Conservation (phyloP, 2,329 filamentous ascomycete genomes). For the Curvularia lunata region DNA sequence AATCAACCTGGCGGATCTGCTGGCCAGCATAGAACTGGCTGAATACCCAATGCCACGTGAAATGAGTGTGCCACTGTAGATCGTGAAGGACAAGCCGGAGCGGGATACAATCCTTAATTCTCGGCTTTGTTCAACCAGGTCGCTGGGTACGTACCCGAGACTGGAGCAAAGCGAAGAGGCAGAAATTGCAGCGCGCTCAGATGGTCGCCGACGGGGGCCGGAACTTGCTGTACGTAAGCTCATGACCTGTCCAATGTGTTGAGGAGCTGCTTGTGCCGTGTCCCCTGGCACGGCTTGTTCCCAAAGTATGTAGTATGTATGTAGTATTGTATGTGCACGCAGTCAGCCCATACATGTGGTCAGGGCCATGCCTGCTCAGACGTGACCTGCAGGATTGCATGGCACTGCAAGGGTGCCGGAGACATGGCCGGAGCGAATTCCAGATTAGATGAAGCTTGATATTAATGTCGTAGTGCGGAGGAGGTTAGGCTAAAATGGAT, state of each 20-base stretch:
- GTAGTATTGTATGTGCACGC: constrained; percentile 8
- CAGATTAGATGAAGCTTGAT: constrained; percentile 37
- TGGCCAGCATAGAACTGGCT: background rate
- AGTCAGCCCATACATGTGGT: constrained; percentile 36
- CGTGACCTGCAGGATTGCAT: constrained; percentile 27
- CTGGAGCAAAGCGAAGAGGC: background rate
- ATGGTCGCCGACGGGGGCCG: background rate
- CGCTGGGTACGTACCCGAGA: constrained; percentile 26
- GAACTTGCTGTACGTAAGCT: background rate
- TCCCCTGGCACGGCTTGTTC: constrained; percentile 23
- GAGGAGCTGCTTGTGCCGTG: background rate
- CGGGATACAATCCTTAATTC: background rate
- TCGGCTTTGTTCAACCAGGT: constrained; percentile 15
- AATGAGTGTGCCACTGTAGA: constrained; percentile 21
- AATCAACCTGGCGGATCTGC: background rate
- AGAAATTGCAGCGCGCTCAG: background rate
- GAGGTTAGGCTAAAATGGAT: constrained; percentile 42
- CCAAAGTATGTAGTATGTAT: constrained; percentile 23
- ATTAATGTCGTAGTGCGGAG: constrained; percentile 37
- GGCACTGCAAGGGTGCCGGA: constrained; percentile 22
- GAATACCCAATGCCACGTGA: constrained; percentile 32
- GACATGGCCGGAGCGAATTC: constrained; percentile 25
- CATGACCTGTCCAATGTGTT: background rate
- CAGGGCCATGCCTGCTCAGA: constrained; percentile 25
- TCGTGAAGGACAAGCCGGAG: background rate